phyloP scores from a whole-genome alignment of 2,329 filamentous ascomycete genomes.

The Fusarium hostae region DNA sequence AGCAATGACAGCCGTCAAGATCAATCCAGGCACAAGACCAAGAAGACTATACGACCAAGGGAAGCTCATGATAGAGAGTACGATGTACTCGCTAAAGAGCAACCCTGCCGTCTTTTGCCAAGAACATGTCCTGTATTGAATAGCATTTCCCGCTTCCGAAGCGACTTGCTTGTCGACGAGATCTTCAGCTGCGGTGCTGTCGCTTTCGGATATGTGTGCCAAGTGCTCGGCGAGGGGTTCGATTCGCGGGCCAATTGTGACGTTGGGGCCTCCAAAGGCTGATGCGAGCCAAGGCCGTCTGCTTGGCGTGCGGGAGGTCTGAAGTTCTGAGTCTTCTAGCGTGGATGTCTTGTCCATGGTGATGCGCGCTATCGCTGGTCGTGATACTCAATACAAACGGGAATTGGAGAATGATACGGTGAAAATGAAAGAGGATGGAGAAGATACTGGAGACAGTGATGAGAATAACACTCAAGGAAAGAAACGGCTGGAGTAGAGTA shows the following conservation, averaged over 20 bases:
- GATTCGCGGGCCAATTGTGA: constrained; percentile 63
- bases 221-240: constrained; percentile 56
- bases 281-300: constrained; percentile 45
- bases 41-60: constrained; percentile 90
- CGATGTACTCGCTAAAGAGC: constrained; percentile 95
- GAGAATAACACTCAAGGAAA: not conserved
- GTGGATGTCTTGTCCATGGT: constrained; percentile 16
- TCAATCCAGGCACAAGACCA: constrained; percentile 83
- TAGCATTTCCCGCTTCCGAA: constrained; percentile 78
- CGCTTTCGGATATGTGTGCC: constrained; percentile 51
- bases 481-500: not conserved
- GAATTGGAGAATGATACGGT: not conserved
- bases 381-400: not conserved
- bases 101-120: constrained; percentile 95
- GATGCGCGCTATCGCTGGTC: not conserved
- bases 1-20: constrained; percentile 82
- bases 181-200: constrained; percentile 56
- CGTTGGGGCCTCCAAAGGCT: constrained; percentile 52
- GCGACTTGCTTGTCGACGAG: constrained; percentile 74
- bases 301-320: constrained; percentile 11
- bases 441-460: not conserved
- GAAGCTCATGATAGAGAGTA: constrained; percentile 90
- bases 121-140: constrained; percentile 91
- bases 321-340: constrained; percentile 19
- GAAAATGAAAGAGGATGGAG: not conserved